phyloP scores from a whole-genome alignment of 176 grass and related monocot species.

The Echinochloa phyllopogon region DNA sequence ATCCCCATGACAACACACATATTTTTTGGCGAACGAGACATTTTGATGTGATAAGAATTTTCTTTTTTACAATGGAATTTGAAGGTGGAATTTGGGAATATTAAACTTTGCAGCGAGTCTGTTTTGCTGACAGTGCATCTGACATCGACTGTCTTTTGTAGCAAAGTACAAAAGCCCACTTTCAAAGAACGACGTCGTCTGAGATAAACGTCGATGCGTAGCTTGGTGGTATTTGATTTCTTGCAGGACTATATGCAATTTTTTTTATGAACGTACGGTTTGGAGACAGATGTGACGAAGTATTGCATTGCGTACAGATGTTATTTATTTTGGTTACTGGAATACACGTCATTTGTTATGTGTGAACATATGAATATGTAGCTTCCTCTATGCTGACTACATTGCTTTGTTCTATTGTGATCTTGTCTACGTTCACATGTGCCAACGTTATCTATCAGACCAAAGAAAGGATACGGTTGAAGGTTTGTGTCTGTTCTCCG shows the following conservation, averaged over 20 bases:
- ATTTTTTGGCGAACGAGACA: too few relatives aligned
- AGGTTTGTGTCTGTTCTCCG: not conserved
- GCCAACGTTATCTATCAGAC: not conserved
- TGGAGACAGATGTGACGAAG: not conserved
- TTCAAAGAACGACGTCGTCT: not conserved
- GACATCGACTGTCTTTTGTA: not conserved
- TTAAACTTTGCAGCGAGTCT: not conserved
- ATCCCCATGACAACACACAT: too few relatives aligned
- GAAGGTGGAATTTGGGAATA: too few relatives aligned
- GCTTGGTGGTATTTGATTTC: not conserved
- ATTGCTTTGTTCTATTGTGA: slow-evolving; percentile 1
- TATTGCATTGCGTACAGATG: not conserved
- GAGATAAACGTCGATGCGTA: not conserved
- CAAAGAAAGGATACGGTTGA: not conserved
- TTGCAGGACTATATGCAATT: not conserved
- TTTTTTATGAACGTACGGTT: not conserved
- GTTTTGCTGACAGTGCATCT: slow-evolving; percentile 17
- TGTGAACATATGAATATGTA: not conserved
- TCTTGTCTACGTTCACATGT: not conserved
- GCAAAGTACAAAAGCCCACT: slow-evolving; percentile 23
- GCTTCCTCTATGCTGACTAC: not conserved
- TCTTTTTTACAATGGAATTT: too few relatives aligned
- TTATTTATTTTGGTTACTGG: not conserved
- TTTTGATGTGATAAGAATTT: too few relatives aligned
- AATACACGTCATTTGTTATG: not conserved